These are phyloP conservation scores for Cyphellophora europaea DNA, from an alignment of 2,329 filamentous ascomycete genomes.

Conservation along the genomic window DNA sequence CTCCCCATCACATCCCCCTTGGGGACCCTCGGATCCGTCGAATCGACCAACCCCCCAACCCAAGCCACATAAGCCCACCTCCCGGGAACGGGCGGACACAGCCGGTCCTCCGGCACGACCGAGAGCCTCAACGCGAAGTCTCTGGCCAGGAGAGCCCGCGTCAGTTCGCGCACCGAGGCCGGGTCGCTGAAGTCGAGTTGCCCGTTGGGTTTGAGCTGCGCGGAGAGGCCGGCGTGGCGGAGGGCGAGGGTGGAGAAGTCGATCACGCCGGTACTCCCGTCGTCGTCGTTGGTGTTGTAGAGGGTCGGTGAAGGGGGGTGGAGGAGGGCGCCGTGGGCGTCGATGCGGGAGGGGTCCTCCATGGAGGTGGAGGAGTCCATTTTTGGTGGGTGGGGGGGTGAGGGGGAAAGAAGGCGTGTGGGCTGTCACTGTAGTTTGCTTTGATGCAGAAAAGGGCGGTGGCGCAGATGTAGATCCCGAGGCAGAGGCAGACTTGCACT, in stretches of 20 bases:
- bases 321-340: neutral
- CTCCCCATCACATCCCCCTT: constrained; percentile 45
- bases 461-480: too few relatives aligned
- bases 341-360: too few relatives aligned
- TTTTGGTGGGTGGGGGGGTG: too few relatives aligned
- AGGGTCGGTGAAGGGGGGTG: neutral
- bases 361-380: too few relatives aligned
- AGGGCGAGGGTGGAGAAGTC: constrained; percentile 55
- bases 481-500: too few relatives aligned
- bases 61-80: constrained; percentile 86
- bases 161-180: constrained; percentile 62
- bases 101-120: constrained; percentile 59
- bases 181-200: constrained; percentile 77
- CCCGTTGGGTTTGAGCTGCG: constrained; percentile 44
- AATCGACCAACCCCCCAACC: constrained; percentile 74
- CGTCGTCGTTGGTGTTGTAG: constrained; percentile 1
- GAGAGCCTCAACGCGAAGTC: constrained; percentile 67
- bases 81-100: constrained; percentile 69
- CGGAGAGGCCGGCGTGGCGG: constrained; percentile 50
- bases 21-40: constrained; percentile 40
- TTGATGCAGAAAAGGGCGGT: too few relatives aligned
- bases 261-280: constrained; percentile 23
- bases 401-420: too few relatives aligned
- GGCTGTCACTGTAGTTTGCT: too few relatives aligned
- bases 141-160: constrained; percentile 63